Percentiles rank a stretch among this genome's conserved stretches.
Evolutionary conservation across 306 rosid genomes (phyloP).

Genomic region (Cicer chorassanicum): DNA sequence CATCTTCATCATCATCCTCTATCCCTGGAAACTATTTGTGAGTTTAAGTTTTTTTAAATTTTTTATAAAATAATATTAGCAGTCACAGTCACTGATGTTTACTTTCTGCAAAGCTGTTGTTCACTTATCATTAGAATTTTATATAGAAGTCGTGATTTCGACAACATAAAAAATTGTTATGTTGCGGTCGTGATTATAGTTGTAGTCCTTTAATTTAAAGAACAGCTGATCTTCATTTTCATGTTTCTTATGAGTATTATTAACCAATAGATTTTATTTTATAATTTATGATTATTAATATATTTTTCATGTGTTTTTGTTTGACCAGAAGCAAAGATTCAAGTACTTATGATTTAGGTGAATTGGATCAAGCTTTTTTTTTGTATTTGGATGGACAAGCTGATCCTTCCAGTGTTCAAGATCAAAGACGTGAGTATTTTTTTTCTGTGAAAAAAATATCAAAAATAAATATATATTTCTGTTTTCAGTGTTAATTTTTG

Average conservation of each 20-base stretch:
- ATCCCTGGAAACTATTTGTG: conserved; percentile 78
- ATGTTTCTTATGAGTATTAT: background rate
- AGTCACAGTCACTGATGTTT: conserved; percentile 10
- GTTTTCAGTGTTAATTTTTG: background rate
- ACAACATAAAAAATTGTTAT: too few relatives aligned
- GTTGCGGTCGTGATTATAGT: too few relatives aligned
- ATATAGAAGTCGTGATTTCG: too few relatives aligned
- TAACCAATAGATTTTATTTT: background rate
- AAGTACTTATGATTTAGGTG: conserved; percentile 87
- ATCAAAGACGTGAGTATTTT: conserved; percentile 67
- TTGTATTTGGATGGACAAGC: conserved; percentile 85
- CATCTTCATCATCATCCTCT: conserved; percentile 66
- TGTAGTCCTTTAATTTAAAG: too few relatives aligned
- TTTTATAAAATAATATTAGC: background rate
- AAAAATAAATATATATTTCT: background rate
- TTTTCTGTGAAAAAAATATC: background rate
- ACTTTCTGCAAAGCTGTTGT: background rate
- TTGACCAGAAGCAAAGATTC: conserved; percentile 67
- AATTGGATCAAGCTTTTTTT: conserved; percentile 91
- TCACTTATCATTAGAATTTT: too few relatives aligned
- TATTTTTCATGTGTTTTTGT: background rate
- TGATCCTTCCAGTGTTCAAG: conserved; percentile 60
- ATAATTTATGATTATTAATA: background rate
- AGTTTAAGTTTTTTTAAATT: conserved; percentile 6
- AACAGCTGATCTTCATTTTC: background rate